phyloP scores from a whole-genome alignment of 441 rosid genomes.

The Breynia disticha region DNA sequence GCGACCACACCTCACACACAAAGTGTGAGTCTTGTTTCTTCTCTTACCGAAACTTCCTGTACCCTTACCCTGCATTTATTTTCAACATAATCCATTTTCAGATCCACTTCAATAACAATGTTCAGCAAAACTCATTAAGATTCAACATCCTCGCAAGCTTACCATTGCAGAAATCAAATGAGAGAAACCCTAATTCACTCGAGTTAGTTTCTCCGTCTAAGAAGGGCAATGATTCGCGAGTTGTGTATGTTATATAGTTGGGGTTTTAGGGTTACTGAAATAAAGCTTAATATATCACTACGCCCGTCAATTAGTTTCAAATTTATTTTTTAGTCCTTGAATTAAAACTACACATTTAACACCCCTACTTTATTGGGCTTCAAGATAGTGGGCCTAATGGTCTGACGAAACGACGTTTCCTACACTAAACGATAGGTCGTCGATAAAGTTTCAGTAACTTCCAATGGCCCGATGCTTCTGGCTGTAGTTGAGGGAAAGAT shows the following conservation, averaged over 20 bases:
- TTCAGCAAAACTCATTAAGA: no score
- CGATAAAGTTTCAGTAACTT: constrained; percentile 23
- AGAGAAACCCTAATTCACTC: constrained; percentile 13
- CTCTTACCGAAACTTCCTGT: constrained; percentile 95
- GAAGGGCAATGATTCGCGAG: background rate
- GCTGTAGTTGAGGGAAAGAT: constrained; percentile 98
- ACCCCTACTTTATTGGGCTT: background rate
- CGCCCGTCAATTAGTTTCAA: no score
- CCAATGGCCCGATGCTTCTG: constrained; percentile 69
- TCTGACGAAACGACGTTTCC: no score
- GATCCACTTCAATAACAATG: no score
- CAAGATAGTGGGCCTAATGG: no score
- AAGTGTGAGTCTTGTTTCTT: constrained; percentile 94
- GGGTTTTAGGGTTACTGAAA: constrained; percentile 1
- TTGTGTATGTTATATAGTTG: background rate
- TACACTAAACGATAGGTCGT: no score
- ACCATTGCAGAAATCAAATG: constrained; percentile 26
- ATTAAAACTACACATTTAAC: no score
- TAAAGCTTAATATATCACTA: background rate
- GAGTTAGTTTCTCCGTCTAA: background rate
- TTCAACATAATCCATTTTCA: background rate
- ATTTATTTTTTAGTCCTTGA: no score
- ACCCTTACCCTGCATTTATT: constrained; percentile 64
- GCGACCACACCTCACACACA: constrained; percentile 90
- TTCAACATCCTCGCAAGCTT: no score